A percentile compares a stretch with the other conserved stretches of the same genome.
Conservation (phyloP, 768 basidiomycete species). For the Leccinum subtestaceum region DNA sequence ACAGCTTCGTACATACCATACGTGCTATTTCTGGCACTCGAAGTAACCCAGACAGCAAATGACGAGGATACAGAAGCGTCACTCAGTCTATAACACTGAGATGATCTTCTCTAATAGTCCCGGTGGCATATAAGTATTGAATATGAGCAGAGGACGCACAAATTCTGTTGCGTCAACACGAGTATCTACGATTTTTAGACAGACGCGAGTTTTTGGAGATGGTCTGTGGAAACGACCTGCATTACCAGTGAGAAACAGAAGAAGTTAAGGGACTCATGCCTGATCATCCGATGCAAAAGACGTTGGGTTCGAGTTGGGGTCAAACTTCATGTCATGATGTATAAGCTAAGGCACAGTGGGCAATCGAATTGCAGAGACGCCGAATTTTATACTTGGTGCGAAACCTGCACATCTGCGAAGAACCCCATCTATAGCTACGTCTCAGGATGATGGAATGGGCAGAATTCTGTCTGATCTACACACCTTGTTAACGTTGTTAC, state of each 20-base stretch:
- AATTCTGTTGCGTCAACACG: constrained; percentile 98
- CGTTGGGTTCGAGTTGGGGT: constrained; percentile 95
- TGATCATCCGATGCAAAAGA: constrained; percentile 91
- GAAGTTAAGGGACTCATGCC: constrained; percentile 37
- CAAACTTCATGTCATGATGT: constrained; percentile 90
- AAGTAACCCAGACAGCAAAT: too few species aligned
- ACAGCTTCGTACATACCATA: too few species aligned
- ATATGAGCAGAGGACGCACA: constrained; percentile 45
- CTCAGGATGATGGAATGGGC: not conserved
- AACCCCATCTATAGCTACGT: constrained; percentile 81
- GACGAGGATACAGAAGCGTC: not conserved
- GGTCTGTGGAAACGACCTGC: constrained; percentile 44
- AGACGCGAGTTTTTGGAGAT: constrained; percentile 79
- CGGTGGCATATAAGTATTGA: not conserved
- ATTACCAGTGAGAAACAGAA: not conserved
- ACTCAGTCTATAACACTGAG: constrained; percentile 83
- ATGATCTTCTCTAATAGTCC: constrained; percentile 52
- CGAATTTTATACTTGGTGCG: constrained; percentile 71
- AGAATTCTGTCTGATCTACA: constrained; percentile 19
- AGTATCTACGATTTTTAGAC: constrained; percentile 95
- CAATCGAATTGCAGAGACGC: not conserved
- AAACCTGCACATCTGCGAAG: constrained; percentile 92
- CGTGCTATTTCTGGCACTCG: too few species aligned
- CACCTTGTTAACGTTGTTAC: constrained; percentile 92
- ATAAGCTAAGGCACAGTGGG: constrained; percentile 59